Evolutionary conservation across 2,329 filamentous ascomycete species (phyloP).

Genomic region (Pyrenophora tritici-repentis): DNA sequence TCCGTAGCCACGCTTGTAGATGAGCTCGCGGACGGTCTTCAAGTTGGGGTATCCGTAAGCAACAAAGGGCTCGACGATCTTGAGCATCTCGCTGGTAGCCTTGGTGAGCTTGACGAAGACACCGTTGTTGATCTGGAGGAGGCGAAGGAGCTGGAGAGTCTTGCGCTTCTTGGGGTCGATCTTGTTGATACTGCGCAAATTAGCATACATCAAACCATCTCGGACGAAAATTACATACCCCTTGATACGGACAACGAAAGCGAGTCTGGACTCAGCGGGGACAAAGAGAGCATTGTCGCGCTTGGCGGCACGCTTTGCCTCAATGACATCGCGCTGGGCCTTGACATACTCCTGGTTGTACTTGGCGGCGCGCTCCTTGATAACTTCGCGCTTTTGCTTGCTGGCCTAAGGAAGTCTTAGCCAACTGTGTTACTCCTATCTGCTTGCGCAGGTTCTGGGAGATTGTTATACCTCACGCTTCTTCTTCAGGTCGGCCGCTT

Average conservation of each 20-base stretch:
- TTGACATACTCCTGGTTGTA: constrained; percentile 99
- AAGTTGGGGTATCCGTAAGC: constrained; percentile 99
- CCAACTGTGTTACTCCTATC: constrained; percentile 47
- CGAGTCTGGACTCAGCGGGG: constrained; percentile 92
- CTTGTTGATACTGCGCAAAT: constrained; percentile 91
- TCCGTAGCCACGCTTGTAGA: constrained; percentile 98
- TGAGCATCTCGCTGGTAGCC: constrained; percentile 96
- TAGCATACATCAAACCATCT: constrained; percentile 2
- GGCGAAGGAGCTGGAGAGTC: constrained; percentile 99
- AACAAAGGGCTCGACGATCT: constrained; percentile 96
- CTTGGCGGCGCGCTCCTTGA: constrained; percentile 99
- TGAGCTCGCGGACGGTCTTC: constrained; percentile 97
- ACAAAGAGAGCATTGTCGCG: constrained; percentile 93
- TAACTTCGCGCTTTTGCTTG: constrained; percentile 97
- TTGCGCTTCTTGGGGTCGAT: constrained; percentile 99
- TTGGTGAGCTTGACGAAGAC: constrained; percentile 98
- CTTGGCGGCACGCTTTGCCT: constrained; percentile 87
- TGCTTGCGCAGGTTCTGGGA: constrained; percentile 44
- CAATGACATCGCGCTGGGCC: constrained; percentile 94
- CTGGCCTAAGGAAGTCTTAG: constrained; percentile 71
- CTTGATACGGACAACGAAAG: constrained; percentile 99
- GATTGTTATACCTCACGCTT: constrained; percentile 82
- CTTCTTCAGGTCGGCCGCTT: constrained; percentile 78
- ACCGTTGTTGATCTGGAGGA: constrained; percentile 99
- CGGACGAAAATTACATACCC: constrained; percentile 60